phyloP scores from a whole-genome alignment of 768 basidiomycete species.

The Tylopilus rubrobrunneus region DNA sequence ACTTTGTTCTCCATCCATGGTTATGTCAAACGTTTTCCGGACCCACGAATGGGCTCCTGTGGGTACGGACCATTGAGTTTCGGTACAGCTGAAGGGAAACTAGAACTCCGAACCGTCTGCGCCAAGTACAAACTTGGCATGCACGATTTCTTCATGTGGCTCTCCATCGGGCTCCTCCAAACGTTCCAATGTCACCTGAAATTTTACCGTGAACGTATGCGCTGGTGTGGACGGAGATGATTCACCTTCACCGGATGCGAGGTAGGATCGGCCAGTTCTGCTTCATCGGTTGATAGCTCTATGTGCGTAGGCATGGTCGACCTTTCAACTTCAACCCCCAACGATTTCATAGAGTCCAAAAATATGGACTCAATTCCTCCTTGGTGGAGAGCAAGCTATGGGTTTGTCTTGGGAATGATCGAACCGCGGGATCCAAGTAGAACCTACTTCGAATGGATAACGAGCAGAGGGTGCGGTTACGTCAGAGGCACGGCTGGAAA shows the following conservation, averaged over 20 bases:
- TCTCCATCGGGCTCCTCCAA: constrained; percentile 21
- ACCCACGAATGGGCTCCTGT: constrained; percentile 47
- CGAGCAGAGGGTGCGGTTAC: constrained; percentile 59
- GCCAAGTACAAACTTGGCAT: constrained; percentile 7
- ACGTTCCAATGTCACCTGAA: neutral
- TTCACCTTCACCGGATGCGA: constrained; percentile 16
- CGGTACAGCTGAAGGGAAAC: neutral
- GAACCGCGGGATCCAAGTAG: neutral
- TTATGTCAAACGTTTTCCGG: constrained; percentile 38
- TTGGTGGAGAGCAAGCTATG: constrained; percentile 35
- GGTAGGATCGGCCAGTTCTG: neutral
- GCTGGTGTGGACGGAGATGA: neutral
- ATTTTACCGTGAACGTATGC: neutral
- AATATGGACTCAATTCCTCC: constrained; percentile 39
- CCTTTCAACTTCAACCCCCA: constrained; percentile 35
- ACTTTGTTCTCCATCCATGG: constrained; percentile 37
- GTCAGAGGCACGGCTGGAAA: constrained; percentile 47
- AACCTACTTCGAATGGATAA: constrained; percentile 61
- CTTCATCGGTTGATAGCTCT: constrained; percentile 33
- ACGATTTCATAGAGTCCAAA: constrained; percentile 34
- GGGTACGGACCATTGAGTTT: neutral
- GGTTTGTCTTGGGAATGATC: neutral
- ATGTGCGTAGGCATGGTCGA: constrained; percentile 30
- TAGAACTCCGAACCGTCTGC: neutral
- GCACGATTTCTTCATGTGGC: constrained; percentile 27